Conservation (phyloP, 2,329 filamentous ascomycete species). For the Pseudopithomyces chartarum region DNA sequence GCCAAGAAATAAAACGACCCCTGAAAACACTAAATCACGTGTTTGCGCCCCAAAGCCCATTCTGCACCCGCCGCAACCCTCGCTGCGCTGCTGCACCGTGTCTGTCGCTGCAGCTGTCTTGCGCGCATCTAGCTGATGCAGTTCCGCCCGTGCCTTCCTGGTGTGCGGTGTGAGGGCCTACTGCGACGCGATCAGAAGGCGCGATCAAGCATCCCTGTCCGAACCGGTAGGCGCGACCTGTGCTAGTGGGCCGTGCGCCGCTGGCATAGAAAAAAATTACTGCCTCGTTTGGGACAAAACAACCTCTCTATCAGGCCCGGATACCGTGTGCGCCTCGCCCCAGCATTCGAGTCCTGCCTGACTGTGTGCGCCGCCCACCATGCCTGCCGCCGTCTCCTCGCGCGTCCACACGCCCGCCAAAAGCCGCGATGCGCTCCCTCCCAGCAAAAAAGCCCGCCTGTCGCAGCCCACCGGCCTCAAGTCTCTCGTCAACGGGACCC, state of each 20-base stretch:
- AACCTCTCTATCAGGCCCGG: slow-evolving; percentile 31
- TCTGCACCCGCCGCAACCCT: background rate
- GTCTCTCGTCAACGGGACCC: slow-evolving; percentile 33
- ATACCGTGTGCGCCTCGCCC: slow-evolving; percentile 10
- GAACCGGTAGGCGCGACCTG: slow-evolving; percentile 1
- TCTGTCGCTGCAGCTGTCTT: background rate
- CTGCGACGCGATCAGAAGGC: slow-evolving; percentile 10
- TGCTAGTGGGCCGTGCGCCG: slow-evolving; percentile 13
- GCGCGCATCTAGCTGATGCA: background rate
- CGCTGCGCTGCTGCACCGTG: slow-evolving; percentile 8
- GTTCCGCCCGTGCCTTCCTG: background rate
- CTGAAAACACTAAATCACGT: slow-evolving; percentile 11
- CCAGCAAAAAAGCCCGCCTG: slow-evolving; percentile 45
- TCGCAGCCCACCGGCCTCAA: slow-evolving; percentile 39
- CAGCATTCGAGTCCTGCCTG: slow-evolving; percentile 11
- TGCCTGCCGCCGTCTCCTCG: slow-evolving; percentile 42
- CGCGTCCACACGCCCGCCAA: slow-evolving; percentile 21
- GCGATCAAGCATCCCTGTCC: slow-evolving; percentile 2
- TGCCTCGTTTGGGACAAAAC: slow-evolving; percentile 16
- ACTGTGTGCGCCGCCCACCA: slow-evolving; percentile 23
- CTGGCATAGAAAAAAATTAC: slow-evolving; percentile 27
- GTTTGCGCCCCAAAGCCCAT: background rate
- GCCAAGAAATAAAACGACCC: slow-evolving; percentile 21
- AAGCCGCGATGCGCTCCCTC: slow-evolving; percentile 36
- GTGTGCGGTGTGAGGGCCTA: background rate